phyloP scores from a whole-genome alignment of 2,329 filamentous ascomycete species.

The Zelopaecilomyces penicillatus region DNA sequence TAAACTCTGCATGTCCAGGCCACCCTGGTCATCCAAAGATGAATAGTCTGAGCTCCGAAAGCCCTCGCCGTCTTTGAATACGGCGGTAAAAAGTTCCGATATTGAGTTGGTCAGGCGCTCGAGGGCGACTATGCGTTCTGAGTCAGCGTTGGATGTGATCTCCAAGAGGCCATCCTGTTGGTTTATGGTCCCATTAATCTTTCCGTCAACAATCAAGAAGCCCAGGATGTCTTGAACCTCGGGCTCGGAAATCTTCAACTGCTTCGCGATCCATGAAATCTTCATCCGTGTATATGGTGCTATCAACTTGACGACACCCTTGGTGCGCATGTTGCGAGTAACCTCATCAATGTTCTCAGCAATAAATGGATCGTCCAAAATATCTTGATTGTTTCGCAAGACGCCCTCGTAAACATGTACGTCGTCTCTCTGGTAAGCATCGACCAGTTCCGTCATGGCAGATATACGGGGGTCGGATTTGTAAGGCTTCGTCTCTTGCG shows the following conservation, averaged over 20 bases:
- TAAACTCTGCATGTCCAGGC: constrained; percentile 18
- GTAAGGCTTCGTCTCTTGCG: constrained; percentile 97
- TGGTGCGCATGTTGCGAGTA: constrained; percentile 94
- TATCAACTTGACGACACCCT: constrained; percentile 86
- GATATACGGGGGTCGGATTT: constrained; percentile 90
- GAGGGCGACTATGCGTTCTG: constrained; percentile 65
- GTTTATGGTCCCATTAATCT: constrained; percentile 81
- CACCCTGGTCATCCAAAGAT: constrained; percentile 18
- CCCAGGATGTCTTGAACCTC: constrained; percentile 96
- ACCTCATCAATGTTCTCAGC: constrained; percentile 99
- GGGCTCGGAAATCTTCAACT: constrained; percentile 73
- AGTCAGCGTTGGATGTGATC: constrained; percentile 66
- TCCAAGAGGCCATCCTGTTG: constrained; percentile 78
- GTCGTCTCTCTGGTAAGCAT: constrained; percentile 92
- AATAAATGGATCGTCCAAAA: constrained; percentile 88
- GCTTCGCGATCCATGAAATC: constrained; percentile 75
- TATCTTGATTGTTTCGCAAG: constrained; percentile 76
- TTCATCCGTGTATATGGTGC: constrained; percentile 92
- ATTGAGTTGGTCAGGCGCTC: constrained; percentile 65
- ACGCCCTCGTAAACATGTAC: constrained; percentile 87
- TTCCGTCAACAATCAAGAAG: constrained; percentile 84
- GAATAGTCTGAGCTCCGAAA: constrained; percentile 34
- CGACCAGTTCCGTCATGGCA: constrained; percentile 94
- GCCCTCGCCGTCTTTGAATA: constrained; percentile 73
- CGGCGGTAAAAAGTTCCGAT: constrained; percentile 56